Evolutionary conservation across 2,329 filamentous ascomycete species (phyloP), one percentile per base, ranked within the genome.

Genomic region (Dactylellina leptospora): DNA sequence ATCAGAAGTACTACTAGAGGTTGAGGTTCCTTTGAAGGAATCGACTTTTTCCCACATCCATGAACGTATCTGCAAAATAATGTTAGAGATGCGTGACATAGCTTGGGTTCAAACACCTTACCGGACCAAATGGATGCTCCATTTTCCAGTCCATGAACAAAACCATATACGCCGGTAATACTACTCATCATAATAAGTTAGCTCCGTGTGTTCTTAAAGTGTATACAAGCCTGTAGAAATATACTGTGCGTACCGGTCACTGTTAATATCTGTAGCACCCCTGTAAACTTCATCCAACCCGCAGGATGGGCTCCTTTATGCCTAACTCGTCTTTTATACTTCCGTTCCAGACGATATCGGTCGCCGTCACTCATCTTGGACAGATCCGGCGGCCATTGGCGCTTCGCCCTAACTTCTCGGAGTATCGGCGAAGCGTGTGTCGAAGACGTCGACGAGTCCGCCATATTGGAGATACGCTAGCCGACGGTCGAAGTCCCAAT

Each of bases 251-350:
- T 50, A 68, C 62, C 69, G 1, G 69, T 73, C 6, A 73, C 20
- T 5, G 69, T 73, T 13, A 68, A 33, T 22, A 73, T 40, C 40
- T 73, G 69, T 20, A 73, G 16, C 13, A 61, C 42, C 9, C 69
- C 69, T 9, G 69, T 73, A 28, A 68, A 66, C 36, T 61, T 73
- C 69, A 73, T 73, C 69, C 69, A 73, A 16, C 16, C 38, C 3
- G 50, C 47, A 11, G 69, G 54, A 33, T 68, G 42, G 6, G 44
- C 55, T 8, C 42, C 36, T 2, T 25, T 6, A 23, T 51, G 55
- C 2, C 69, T 36, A 5, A 64, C 18, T 4, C 69, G 30, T 28
- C 69, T 47, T 30, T 62, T 73, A 28, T 73, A 73, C 40, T 73
- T 73, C 36, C 69, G 44, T 30, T 73, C 69, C 9, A 66, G 44